phyloP scores from a whole-genome alignment of 768 basidiomycete genomes.

The Sporobolomyces pararoseus region DNA sequence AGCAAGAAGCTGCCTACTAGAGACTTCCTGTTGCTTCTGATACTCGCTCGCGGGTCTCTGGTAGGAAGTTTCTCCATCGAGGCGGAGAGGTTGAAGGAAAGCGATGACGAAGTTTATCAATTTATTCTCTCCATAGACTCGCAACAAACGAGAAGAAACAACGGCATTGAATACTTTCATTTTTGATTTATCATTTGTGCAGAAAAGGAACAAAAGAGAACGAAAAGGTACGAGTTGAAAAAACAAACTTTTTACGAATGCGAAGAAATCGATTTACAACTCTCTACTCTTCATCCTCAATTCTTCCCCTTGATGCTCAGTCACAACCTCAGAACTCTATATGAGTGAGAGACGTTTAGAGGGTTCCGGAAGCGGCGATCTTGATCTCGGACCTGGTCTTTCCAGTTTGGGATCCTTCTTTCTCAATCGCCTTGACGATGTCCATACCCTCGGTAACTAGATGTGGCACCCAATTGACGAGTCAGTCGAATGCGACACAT shows the following conservation, averaged over 20 bases:
- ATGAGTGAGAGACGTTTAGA: slow-evolving; percentile 4
- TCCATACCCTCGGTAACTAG: slow-evolving; percentile 43
- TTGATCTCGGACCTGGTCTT: slow-evolving; percentile 28
- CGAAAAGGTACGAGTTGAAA: too few species aligned
- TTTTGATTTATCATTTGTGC: slow-evolving; percentile 3
- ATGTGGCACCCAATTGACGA: background rate
- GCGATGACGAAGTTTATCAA: background rate
- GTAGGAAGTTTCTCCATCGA: slow-evolving; percentile 15
- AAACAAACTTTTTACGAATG: too few species aligned
- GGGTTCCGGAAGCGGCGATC: slow-evolving; percentile 31
- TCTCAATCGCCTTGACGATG: slow-evolving; percentile 46
- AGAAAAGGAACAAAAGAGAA: background rate
- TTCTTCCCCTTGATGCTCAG: background rate
- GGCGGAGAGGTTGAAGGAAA: background rate
- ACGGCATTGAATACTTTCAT: background rate
- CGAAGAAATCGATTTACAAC: slow-evolving; percentile 1
- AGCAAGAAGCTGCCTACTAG: too few species aligned
- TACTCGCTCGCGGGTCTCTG: too few species aligned
- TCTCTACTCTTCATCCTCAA: background rate
- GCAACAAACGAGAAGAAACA: background rate
- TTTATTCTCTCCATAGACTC: background rate
- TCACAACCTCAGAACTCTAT: background rate
- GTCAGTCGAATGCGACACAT: background rate
- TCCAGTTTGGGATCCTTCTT: slow-evolving; percentile 44
- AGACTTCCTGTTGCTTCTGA: too few species aligned